Base-by-base conservation (phyloP, 2,329 filamentous ascomycete genomes). In the Botrytis hyacinthi region DNA sequence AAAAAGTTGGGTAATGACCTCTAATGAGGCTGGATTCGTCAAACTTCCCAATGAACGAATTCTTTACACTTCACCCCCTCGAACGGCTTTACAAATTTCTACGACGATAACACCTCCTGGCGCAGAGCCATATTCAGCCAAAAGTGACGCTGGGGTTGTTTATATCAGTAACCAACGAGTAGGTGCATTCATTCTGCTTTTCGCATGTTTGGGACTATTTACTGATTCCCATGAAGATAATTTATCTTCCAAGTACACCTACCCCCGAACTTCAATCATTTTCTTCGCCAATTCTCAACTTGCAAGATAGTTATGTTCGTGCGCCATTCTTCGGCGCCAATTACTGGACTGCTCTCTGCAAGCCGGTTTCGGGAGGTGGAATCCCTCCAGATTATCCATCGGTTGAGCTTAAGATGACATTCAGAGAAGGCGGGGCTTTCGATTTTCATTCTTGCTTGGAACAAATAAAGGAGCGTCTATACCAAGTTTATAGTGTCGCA, bases 291-390 rank as follows among this genome's bases (percentile, higher is more conserved):
- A 92, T 98, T 75, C 88, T 97, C 76, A 95, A 95, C 81, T 88
- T 97, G 62, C 89, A 93, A 82, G 95, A 98, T 82, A 92, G 92
- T 10, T 93, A 93, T 80, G 92, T 97, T 75, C 90, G 91, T 46
- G 93, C 95, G 4, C 95, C 95, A 48, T 97, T 95, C 86, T 97
- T 97, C 82, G 95, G 95, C 32, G 92, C 94, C 7, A 98, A 97
- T 86, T 92, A 93, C 77, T 98, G 95, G 95, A 90, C 90, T 73
- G 92, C 92, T 37, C 84, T 91, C 62, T 90, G 97, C 74, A 91
- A 92, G 78, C 94, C 95, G 2, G 93, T 97, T 37, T 85, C 91
- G 1, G 93, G 93, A 51, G 96, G 96, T 54, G 93, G 93, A 68
- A 93, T 98, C 69, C 93, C 95, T 0, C 84, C 91, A 8, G 86